phyloP scores from a whole-genome alignment of 495 filamentous ascomycete genomes.

The Hyaloscypha finlandica region DNA sequence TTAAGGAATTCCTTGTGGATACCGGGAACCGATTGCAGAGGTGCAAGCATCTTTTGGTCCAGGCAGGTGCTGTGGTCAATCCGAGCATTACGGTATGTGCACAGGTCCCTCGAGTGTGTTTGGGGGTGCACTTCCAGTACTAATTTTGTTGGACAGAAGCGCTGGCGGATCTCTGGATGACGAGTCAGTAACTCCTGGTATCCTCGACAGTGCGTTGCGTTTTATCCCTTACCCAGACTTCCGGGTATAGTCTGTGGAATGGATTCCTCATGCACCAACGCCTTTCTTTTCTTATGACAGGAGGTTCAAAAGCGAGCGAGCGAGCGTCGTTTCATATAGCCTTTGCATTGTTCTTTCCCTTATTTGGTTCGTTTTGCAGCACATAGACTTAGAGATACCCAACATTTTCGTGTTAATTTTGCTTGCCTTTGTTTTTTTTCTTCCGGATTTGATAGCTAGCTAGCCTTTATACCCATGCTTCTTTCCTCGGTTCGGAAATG shows the following conservation, averaged over 20 bases:
- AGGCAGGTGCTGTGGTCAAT: neutral
- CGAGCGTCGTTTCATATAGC: neutral
- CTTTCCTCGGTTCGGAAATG: neutral
- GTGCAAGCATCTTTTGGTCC: neutral
- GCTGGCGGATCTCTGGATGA: too few species aligned
- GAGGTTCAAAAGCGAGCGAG: neutral
- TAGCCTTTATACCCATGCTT: neutral
- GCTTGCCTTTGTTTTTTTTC: neutral
- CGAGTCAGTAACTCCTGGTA: too few species aligned
- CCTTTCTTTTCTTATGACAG: neutral
- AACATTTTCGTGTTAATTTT: neutral
- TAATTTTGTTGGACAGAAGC: too few species aligned
- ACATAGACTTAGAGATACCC: neutral
- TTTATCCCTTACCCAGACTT: too few species aligned
- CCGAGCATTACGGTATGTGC: neutral
- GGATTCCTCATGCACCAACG: neutral
- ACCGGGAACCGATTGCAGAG: neutral
- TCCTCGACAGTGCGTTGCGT: too few species aligned
- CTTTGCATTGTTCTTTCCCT: neutral
- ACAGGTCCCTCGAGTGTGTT: too few species aligned
- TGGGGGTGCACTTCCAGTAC: too few species aligned
- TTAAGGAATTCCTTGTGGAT: neutral
- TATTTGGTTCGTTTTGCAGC: neutral
- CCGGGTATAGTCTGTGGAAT: neutral
- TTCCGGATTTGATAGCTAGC: neutral